Evolutionary conservation across 2,329 filamentous ascomycete genomes (phyloP).

Genomic region (Stemphylium vesicarium): DNA sequence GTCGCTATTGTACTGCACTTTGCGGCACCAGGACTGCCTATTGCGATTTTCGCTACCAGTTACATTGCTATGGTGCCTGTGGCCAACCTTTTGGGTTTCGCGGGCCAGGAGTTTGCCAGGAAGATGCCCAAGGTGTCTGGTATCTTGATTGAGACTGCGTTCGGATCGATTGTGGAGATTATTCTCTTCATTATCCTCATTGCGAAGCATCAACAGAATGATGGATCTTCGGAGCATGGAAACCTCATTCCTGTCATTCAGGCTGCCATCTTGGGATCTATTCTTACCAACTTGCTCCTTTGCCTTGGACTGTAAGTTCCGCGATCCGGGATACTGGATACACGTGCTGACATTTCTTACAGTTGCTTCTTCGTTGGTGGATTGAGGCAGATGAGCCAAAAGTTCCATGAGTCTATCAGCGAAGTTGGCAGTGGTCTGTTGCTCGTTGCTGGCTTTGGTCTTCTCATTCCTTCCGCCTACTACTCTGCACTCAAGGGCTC

Average conservation of each 20-base stretch:
- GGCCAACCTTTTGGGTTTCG: conserved; percentile 77
- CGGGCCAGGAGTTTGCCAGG: conserved; percentile 72
- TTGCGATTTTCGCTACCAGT: conserved; percentile 70
- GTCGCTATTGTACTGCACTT: conserved; percentile 69
- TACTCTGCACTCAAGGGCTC: conserved; percentile 53
- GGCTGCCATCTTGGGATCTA: conserved; percentile 82
- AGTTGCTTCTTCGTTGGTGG: conserved; percentile 80
- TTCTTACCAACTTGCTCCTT: conserved; percentile 80
- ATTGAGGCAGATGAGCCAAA: conserved; percentile 69
- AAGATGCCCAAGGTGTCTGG: conserved; percentile 78
- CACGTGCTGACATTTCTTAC: background rate
- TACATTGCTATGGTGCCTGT: conserved; percentile 81
- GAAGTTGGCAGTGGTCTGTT: conserved; percentile 80
- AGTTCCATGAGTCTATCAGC: conserved; percentile 76
- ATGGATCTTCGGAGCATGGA: conserved; percentile 46
- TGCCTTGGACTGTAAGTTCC: conserved; percentile 67
- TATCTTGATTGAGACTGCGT: conserved; percentile 63
- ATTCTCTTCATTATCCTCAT: conserved; percentile 82
- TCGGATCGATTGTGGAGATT: conserved; percentile 81
- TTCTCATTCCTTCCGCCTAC: conserved; percentile 44
- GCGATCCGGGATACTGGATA: background rate
- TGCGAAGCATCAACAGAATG: conserved; percentile 52
- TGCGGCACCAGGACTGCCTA: conserved; percentile 59
- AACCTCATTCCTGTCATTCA: conserved; percentile 70
- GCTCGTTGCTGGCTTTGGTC: conserved; percentile 72